phyloP scores from a whole-genome alignment of 2,329 filamentous ascomycete genomes.

The Cercospora sojina region DNA sequence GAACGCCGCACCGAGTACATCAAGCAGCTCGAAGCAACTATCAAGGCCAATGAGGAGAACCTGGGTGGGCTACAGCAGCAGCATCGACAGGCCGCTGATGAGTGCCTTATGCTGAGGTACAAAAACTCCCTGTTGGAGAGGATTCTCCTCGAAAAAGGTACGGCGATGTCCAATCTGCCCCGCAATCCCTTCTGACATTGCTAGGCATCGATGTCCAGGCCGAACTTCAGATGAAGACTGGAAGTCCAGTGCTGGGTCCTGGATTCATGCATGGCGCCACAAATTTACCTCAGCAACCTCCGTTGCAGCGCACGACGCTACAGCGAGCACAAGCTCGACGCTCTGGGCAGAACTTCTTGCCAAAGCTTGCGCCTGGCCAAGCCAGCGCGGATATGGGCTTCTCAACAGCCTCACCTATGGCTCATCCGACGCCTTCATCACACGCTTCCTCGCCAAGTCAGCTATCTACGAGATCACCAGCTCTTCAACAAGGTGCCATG shows the following conservation, averaged over 20 bases:
- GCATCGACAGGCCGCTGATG: slow-evolving; percentile 90
- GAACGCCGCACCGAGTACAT: slow-evolving; percentile 98
- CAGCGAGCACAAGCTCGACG: slow-evolving; percentile 62
- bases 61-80: slow-evolving; percentile 89
- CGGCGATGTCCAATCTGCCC: not conserved
- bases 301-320: slow-evolving; percentile 76
- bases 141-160: slow-evolving; percentile 94
- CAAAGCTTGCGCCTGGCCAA: slow-evolving; percentile 42
- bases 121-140: slow-evolving; percentile 96
- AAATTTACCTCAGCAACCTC: slow-evolving; percentile 39
- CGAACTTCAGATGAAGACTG: slow-evolving; percentile 88
- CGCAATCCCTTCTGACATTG: slow-evolving; percentile 15
- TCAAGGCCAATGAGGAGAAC: slow-evolving; percentile 94
- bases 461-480: slow-evolving; percentile 58
- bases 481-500: slow-evolving; percentile 59
- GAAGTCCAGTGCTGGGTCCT: slow-evolving; percentile 74
- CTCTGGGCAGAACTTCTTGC: slow-evolving; percentile 36
- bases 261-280: slow-evolving; percentile 53
- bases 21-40: slow-evolving; percentile 96
- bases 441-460: slow-evolving; percentile 68
- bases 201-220: slow-evolving; percentile 94
- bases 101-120: slow-evolving; percentile 96
- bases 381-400: slow-evolving; percentile 44
- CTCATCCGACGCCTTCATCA: slow-evolving; percentile 78
- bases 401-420: slow-evolving; percentile 64